These are phyloP conservation scores for Mycocentrospora acerina DNA, from an alignment of 2,329 filamentous ascomycete species.

Conservation along the genomic window DNA sequence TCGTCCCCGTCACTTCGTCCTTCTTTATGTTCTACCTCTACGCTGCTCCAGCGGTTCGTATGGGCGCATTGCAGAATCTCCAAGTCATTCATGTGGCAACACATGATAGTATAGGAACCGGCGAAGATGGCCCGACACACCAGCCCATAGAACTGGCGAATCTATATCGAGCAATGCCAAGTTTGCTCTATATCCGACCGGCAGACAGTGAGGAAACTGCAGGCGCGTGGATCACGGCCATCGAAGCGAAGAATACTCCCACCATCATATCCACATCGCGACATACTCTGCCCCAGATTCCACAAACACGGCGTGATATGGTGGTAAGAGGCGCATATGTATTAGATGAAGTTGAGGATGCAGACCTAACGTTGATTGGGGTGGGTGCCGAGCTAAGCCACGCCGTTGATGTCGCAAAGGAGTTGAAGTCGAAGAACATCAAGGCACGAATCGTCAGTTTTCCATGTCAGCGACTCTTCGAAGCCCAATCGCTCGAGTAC, in stretches of 20 bases:
- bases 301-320: slow-evolving; percentile 44
- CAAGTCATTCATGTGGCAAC: slow-evolving; percentile 63
- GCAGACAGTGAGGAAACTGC: slow-evolving; percentile 60
- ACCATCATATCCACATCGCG: slow-evolving; percentile 54
- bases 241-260: slow-evolving; percentile 47
- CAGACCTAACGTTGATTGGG: slow-evolving; percentile 53
- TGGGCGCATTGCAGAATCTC: slow-evolving; percentile 60
- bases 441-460: slow-evolving; percentile 53
- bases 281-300: slow-evolving; percentile 47
- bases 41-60: slow-evolving; percentile 60
- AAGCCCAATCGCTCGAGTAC: slow-evolving; percentile 50
- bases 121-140: slow-evolving; percentile 64
- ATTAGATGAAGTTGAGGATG: slow-evolving; percentile 46
- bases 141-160: slow-evolving; percentile 61
- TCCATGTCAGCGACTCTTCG: slow-evolving; percentile 54
- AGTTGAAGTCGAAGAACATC: slow-evolving; percentile 44
- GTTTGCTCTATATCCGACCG: slow-evolving; percentile 62
- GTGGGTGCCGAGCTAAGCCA: slow-evolving; percentile 55
- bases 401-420: slow-evolving; percentile 46
- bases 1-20: slow-evolving; percentile 52
- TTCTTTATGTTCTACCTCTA: slow-evolving; percentile 68
- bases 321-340: slow-evolving; percentile 52
- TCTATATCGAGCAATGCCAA: slow-evolving; percentile 64
- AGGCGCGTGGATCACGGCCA: slow-evolving; percentile 56
- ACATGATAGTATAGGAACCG: slow-evolving; percentile 57